phyloP scores from a whole-genome alignment of 129 eudicot species.

The Lonicera japonica region DNA sequence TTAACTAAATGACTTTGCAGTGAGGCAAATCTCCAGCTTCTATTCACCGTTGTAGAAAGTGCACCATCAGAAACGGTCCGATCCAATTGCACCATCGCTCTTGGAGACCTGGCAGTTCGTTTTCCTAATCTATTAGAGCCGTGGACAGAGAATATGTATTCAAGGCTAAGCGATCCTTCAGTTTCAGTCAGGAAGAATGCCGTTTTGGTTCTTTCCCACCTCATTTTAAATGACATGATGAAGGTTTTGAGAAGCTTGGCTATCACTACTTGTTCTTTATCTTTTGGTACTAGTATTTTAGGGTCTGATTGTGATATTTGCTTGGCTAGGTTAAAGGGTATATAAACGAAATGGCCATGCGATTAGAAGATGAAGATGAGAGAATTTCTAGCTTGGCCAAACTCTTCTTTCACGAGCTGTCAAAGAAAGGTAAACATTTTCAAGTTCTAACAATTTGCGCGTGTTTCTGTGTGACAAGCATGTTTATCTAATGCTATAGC shows the following conservation, averaged over 20 bases:
- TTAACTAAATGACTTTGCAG: conserved; percentile 32
- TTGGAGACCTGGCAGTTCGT: conserved; percentile 96
- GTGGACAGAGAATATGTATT: conserved; percentile 94
- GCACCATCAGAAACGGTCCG: conserved; percentile 93
- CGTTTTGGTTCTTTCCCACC: conserved; percentile 95
- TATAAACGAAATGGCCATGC: conserved; percentile 88
- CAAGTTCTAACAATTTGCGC: not conserved
- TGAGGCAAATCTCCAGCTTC: conserved; percentile 87
- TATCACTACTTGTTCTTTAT: not conserved
- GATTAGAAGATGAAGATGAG: conserved; percentile 92
- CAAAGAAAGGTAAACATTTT: conserved; percentile 67
- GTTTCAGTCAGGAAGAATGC: conserved; percentile 91
- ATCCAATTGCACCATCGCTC: conserved; percentile 93
- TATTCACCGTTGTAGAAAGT: conserved; percentile 93
- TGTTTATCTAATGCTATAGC: too few relatives aligned
- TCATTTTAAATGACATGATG: conserved; percentile 97
- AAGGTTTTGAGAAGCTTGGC: conserved; percentile 52
- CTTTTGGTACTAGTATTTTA: not conserved
- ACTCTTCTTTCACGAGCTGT: conserved; percentile 76
- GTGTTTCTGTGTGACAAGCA: too few relatives aligned
- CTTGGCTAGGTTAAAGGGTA: conserved; percentile 74
- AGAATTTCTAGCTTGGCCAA: conserved; percentile 87
- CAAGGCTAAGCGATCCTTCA: conserved; percentile 76
- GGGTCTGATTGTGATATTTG: conserved; percentile 16
- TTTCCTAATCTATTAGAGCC: conserved; percentile 96